These are phyloP conservation scores for Heterobasidion occidentale DNA, from an alignment of 1,284 basidiomycete species.

Conservation along the genomic window DNA sequence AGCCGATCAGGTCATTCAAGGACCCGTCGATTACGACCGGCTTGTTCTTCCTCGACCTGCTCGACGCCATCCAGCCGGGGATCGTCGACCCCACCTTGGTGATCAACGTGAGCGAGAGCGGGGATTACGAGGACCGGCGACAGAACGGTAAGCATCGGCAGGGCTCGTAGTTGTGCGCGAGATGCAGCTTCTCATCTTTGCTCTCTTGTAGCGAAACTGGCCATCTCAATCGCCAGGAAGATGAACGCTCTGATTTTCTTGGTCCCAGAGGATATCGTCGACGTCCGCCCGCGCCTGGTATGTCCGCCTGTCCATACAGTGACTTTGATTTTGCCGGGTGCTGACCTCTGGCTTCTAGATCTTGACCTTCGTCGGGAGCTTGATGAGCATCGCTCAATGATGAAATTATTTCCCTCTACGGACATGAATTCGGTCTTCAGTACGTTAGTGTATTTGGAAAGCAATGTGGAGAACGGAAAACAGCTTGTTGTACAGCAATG, in stretches of 20 bases:
- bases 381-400: constrained; percentile 43
- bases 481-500: neutral
- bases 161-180: neutral
- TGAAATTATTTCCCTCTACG: neutral
- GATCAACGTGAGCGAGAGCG: constrained; percentile 50
- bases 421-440: neutral
- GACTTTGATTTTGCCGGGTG: neutral
- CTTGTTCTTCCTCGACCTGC: constrained; percentile 89
- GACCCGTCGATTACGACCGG: constrained; percentile 88
- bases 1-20: constrained; percentile 85
- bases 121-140: constrained; percentile 83
- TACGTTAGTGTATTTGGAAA: neutral
- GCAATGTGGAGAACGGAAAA: neutral
- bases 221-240: constrained; percentile 97
- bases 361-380: constrained; percentile 63
- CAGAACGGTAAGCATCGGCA: constrained; percentile 76
- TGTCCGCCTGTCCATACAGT: constrained; percentile 18
- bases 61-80: constrained; percentile 88
- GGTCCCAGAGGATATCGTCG: constrained; percentile 94
- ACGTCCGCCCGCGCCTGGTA: constrained; percentile 79
- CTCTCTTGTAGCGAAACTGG: constrained; percentile 73
- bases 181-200: constrained; percentile 1
- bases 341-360: constrained; percentile 31
- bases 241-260: constrained; percentile 96
- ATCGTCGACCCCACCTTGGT: constrained; percentile 92